Evolutionary conservation across 495 filamentous ascomycete genomes (phyloP).

Genomic region (Xylaria nigripes): DNA sequence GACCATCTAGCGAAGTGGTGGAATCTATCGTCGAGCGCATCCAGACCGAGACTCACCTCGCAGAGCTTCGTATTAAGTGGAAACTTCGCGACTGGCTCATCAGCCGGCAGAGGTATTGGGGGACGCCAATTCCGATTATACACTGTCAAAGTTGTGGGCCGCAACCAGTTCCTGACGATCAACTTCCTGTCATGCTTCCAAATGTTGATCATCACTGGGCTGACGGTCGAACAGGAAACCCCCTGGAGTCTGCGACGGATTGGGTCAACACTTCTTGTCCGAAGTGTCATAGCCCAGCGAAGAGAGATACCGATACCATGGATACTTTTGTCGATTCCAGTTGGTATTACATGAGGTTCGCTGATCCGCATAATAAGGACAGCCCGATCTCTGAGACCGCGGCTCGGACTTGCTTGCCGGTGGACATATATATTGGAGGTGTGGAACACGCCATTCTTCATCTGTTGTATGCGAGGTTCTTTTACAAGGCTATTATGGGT

Average conservation of each 20-base stretch:
- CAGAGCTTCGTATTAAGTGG: conserved; percentile 58
- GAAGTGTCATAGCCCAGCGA: conserved; percentile 58
- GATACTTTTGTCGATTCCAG: conserved; percentile 92
- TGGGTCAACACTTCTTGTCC: conserved; percentile 75
- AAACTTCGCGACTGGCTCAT: conserved; percentile 80
- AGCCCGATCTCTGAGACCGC: conserved; percentile 51
- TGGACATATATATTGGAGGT: conserved; percentile 81
- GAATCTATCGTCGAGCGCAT: conserved; percentile 54
- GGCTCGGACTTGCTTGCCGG: conserved; percentile 52
- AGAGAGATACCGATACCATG: conserved; percentile 88
- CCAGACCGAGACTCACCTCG: conserved; percentile 40
- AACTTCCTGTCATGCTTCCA: conserved; percentile 72
- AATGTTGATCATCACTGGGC: conserved; percentile 59
- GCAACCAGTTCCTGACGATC: conserved; percentile 65
- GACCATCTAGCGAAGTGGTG: conserved; percentile 54
- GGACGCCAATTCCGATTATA: conserved; percentile 80
- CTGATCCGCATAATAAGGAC: conserved; percentile 56
- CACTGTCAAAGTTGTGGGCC: conserved; percentile 71
- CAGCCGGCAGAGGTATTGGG: conserved; percentile 85
- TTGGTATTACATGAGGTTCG: conserved; percentile 82
- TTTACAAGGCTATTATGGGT: conserved; percentile 73
- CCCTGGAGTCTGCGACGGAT: conserved; percentile 58
- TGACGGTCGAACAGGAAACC: conserved; percentile 64
- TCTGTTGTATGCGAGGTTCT: conserved; percentile 84
- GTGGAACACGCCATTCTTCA: conserved; percentile 88